Percentiles rank a stretch among this genome's conserved stretches.
phyloP scores from a whole-genome alignment of 2,329 filamentous ascomycete species.

The Beauveria sp. region DNA sequence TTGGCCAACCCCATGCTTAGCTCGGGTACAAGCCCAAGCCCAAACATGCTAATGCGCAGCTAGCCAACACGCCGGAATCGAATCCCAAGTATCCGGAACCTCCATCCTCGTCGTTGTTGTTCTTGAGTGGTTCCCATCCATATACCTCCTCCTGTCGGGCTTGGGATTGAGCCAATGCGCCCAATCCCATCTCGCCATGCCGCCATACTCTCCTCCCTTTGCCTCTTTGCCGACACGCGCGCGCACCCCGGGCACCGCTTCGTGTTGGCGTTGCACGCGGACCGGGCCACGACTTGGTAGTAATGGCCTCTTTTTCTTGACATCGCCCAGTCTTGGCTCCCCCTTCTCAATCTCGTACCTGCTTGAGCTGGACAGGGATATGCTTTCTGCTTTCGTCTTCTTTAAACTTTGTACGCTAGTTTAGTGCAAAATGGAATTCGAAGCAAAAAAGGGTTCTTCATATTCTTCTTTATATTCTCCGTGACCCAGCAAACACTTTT shows the following conservation, averaged over 20 bases:
- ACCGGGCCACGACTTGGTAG: neutral
- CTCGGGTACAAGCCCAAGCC: neutral
- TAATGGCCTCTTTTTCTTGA: too few species aligned
- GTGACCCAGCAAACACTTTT: too few species aligned
- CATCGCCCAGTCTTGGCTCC: neutral
- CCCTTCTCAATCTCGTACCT: neutral
- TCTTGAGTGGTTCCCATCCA: neutral
- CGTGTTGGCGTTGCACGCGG: neutral
- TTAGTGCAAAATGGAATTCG: neutral
- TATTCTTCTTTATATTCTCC: neutral
- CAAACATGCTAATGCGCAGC: constrained; percentile 5
- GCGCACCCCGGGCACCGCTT: neutral
- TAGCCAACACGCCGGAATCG: constrained; percentile 7
- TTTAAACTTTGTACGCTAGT: neutral
- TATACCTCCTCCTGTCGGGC: too few species aligned
- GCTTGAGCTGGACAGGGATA: neutral
- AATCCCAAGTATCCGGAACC: neutral
- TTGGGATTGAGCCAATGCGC: too few species aligned
- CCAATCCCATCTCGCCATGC: too few species aligned
- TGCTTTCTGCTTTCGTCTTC: neutral
- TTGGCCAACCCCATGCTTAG: neutral
- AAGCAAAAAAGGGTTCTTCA: neutral
- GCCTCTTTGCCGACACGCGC: neutral
- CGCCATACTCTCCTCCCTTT: neutral
- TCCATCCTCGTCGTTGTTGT: neutral